Conservation (phyloP, 257 asterid species). For the Penstemon davidsonii region DNA sequence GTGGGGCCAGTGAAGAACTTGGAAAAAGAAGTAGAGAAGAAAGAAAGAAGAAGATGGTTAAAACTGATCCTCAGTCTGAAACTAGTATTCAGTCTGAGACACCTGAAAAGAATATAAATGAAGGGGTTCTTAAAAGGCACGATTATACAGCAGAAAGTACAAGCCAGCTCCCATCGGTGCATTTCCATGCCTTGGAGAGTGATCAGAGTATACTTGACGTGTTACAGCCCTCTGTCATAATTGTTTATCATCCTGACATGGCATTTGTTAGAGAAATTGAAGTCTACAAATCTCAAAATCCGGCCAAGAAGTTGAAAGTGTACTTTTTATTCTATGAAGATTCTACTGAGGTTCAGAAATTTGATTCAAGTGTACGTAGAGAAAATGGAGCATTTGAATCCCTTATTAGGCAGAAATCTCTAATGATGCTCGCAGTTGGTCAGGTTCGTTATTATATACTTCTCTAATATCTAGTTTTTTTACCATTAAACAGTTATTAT, state of each 20-base stretch:
- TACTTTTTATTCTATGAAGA: constrained; percentile 89
- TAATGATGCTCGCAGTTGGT: constrained; percentile 85
- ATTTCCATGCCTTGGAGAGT: constrained; percentile 87
- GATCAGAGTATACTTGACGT: constrained; percentile 71
- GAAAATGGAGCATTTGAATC: constrained; percentile 96
- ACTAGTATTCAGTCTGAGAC: constrained; percentile 39
- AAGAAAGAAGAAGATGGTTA: constrained; percentile 49
- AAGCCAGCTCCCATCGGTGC: constrained; percentile 57
- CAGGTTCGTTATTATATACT: constrained; percentile 54
- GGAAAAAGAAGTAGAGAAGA: constrained; percentile 42
- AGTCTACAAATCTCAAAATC: constrained; percentile 85
- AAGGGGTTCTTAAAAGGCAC: constrained; percentile 56
- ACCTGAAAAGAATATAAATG: constrained; percentile 32
- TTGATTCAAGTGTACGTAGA: constrained; percentile 85
- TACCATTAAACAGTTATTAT: not conserved
- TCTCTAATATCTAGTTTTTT: constrained; percentile 20
- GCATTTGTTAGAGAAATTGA: constrained; percentile 94
- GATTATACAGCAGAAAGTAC: constrained; percentile 39
- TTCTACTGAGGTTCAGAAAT: constrained; percentile 93
- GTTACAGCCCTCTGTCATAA: constrained; percentile 79
- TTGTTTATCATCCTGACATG: constrained; percentile 87
- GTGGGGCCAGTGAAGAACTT: constrained; percentile 40
- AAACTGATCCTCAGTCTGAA: constrained; percentile 44
- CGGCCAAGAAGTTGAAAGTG: constrained; percentile 66
- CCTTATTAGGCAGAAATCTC: constrained; percentile 87